Conservation (phyloP, 805 yeast genomes). For the Suhomyces prunicola region DNA sequence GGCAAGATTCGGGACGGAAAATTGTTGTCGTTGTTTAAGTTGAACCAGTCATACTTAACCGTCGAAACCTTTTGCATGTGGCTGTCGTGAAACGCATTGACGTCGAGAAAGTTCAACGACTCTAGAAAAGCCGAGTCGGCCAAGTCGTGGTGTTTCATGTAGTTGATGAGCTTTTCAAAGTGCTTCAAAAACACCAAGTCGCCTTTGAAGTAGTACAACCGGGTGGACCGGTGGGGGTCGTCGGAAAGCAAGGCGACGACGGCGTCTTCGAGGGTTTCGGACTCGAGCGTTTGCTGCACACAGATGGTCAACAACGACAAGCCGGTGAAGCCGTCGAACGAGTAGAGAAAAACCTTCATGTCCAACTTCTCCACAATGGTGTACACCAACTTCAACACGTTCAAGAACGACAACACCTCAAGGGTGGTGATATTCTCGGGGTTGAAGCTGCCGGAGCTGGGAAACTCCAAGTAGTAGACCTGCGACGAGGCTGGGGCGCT, state of each 20-base stretch:
- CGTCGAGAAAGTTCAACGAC: constrained; percentile 4
- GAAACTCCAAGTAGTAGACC: constrained; percentile 31
- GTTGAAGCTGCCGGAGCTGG: constrained; percentile 25
- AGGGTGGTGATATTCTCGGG: constrained; percentile 19
- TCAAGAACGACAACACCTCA: constrained; percentile 27
- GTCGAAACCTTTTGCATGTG: constrained; percentile 3
- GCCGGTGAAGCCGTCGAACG: constrained; percentile 40
- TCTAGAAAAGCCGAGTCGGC: background rate
- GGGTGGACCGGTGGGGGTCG: constrained; percentile 7
- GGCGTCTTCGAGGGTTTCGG: constrained; percentile 22
- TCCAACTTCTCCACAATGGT: constrained; percentile 14
- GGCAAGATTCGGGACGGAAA: constrained; percentile 32
- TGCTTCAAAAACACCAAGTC: constrained; percentile 29
- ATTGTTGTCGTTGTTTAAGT: constrained; percentile 27
- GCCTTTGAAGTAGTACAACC: constrained; percentile 27
- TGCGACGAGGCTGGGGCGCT: background rate
- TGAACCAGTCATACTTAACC: constrained; percentile 32
- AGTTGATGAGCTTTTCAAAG: constrained; percentile 28
- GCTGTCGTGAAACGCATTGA: constrained; percentile 8
- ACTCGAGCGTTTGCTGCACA: constrained; percentile 13
- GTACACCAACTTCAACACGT: constrained; percentile 28
- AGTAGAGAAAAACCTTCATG: constrained; percentile 27
- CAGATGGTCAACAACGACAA: constrained; percentile 21
- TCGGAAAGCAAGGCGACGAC: constrained; percentile 17
- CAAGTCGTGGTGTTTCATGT: constrained; percentile 16